Conservation (phyloP, 2,329 filamentous ascomycete genomes). For the Venturia carpophila region DNA sequence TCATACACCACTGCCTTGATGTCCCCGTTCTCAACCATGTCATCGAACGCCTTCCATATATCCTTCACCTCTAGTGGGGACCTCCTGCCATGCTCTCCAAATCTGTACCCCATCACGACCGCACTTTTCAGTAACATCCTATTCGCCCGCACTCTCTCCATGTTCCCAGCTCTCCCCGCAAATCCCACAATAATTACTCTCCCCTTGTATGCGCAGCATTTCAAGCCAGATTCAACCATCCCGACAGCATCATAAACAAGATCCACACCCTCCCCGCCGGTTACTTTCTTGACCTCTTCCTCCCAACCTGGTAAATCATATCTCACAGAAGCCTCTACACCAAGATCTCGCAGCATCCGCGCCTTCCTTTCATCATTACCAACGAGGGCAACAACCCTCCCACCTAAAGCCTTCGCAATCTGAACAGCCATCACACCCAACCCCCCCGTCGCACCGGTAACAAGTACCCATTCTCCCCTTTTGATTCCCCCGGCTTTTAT, state of each 20-base stretch:
- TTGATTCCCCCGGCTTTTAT: slow-evolving; percentile 36
- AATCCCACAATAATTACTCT: slow-evolving; percentile 52
- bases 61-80: slow-evolving; percentile 40
- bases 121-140: slow-evolving; percentile 46
- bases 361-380: slow-evolving; percentile 40
- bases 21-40: slow-evolving; percentile 39
- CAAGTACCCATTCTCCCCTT: slow-evolving; percentile 44
- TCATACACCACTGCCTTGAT: slow-evolving; percentile 47
- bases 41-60: slow-evolving; percentile 46
- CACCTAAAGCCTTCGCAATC: slow-evolving; percentile 46
- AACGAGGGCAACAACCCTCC: slow-evolving; percentile 47
- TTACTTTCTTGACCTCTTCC: slow-evolving; percentile 42
- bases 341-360: slow-evolving; percentile 32
- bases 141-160: slow-evolving; percentile 50
- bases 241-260: slow-evolving; percentile 53
- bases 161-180: slow-evolving; percentile 44
- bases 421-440: slow-evolving; percentile 50
- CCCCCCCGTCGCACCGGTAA: slow-evolving; percentile 49
- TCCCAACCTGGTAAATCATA: slow-evolving; percentile 42
- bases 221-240: slow-evolving; percentile 46
- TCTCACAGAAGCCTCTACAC: slow-evolving; percentile 38
- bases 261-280: slow-evolving; percentile 45
- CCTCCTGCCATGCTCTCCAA: slow-evolving; percentile 48
- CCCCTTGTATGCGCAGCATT: slow-evolving; percentile 47
- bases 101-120: slow-evolving; percentile 48